Base-by-base conservation (phyloP, 2,329 filamentous ascomycete species). In the Curvularia hawaiiensis region DNA sequence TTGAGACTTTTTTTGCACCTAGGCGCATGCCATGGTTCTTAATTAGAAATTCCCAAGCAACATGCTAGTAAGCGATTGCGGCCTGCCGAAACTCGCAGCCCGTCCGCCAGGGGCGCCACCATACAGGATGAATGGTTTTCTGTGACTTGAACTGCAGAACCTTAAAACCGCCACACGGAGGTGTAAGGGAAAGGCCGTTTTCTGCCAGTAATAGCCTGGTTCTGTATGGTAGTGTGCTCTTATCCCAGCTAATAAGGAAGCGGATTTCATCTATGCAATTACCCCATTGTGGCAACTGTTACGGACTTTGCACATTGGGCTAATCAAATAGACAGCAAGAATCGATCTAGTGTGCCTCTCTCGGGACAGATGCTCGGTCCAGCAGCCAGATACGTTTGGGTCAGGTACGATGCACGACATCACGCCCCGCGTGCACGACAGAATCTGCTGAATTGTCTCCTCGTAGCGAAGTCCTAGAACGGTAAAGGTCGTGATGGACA, bases 61-160 rank as follows among this genome's bases (percentile, higher is more conserved):
- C 20, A 26, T 44, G 30, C 28, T 44, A 30, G 18, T n/a, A 31
- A 40, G 18, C 47, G 35, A 20, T 18, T 35, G 16, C 50, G 11
- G 40, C 18, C 26, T 38, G 20, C 50, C 50, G 50, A 52, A 44
- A 52, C 50, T 35, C 39, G 7, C 10, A 30, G 20, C 20, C 30
- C 22, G 24, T 44, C 4, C 20, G 30, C 31, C 40, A 44, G 40
- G 50, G 50, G 40, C 28, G 20, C 16, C 8, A 52, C 30, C 10
- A 44, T n/a, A n/a, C 22, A 38, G 26, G 20, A 18, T 40, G 22
- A 39, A 50, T 4, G 7, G 28, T 39, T 18, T 49, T 20, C 47
- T 50, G 47, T 28, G 47, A 50, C 47, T 50, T 35, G 4, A 16
- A 24, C 39, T 24, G 33, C 47, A 50, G 16, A 50, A 50, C 47